Percentiles rank a stretch among this genome's conserved stretches.
Conservation (phyloP, 768 basidiomycete species). For the Coprinopsis sp. region DNA sequence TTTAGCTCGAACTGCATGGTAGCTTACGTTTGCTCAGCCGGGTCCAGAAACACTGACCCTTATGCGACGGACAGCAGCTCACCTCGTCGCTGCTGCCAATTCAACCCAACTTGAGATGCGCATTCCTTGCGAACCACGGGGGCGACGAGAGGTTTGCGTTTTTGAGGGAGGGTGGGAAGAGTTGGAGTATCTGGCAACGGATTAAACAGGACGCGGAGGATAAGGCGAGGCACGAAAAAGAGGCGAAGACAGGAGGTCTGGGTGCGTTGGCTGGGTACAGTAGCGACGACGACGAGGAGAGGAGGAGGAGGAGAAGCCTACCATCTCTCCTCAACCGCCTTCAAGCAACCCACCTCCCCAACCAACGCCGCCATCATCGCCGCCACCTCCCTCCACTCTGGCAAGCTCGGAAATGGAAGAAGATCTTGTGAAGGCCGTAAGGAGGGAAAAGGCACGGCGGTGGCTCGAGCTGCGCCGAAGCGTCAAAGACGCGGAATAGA, state of each 20-base stretch:
- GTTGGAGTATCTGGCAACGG: constrained; percentile 58
- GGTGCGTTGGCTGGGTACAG: constrained; percentile 57
- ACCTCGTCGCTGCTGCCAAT: constrained; percentile 68
- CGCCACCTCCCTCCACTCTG: background rate
- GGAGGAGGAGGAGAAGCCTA: constrained; percentile 19
- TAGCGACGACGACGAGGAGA: constrained; percentile 31
- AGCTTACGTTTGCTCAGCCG: constrained; percentile 36
- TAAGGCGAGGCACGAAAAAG: constrained; percentile 33
- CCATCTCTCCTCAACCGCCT: constrained; percentile 1
- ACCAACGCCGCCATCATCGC: constrained; percentile 1
- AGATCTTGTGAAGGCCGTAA: background rate
- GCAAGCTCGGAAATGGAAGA: background rate
- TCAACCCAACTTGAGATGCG: constrained; percentile 82
- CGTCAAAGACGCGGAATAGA: background rate
- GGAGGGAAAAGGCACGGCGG: background rate
- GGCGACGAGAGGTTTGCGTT: constrained; percentile 77
- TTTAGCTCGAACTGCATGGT: background rate
- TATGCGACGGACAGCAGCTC: constrained; percentile 71
- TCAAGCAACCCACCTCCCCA: background rate
- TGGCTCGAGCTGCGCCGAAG: background rate
- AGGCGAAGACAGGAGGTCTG: constrained; percentile 29
- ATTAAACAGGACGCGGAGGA: constrained; percentile 33
- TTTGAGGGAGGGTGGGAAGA: constrained; percentile 58
- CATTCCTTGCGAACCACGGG: constrained; percentile 83
- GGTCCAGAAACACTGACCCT: constrained; percentile 49